Evolutionary conservation across 2,329 filamentous ascomycete genomes (phyloP), one percentile per base, ranked within the genome.

Genomic region (Penicillium sclerotigenum): DNA sequence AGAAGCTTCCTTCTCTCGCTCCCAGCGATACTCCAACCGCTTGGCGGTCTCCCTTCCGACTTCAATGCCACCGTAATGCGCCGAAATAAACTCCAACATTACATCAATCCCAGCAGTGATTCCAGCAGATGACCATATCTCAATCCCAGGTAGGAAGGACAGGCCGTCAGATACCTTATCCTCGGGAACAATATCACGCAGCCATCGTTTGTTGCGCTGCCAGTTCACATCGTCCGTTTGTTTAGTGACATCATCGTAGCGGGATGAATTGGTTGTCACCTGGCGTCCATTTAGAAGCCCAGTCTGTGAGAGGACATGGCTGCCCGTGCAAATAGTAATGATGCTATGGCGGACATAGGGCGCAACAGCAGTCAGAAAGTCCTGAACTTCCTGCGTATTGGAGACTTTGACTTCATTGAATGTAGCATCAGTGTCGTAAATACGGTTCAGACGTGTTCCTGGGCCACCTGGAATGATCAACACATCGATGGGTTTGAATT

Each of bases 91-190:
- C 33, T 55, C 52, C 26, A 55, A 22, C 52, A 51, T 55, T 7
- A 55, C 52, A 42, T 55, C 52, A n/a, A 55, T 55, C 18, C 52
- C 52, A 9, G 52, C 52, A 18, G 52, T 51, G 4, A 55, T 51
- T 16, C 52, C 52, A n/a, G 52, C 52, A 38, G 52, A 55, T 31
- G 52, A 45, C 52, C 52, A 55, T 4, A 55, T 51, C 26, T 55
- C 52, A 20, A 51, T 28, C 10, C 47, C 28, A 28, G 52, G 40
- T 13, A 22, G 38, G 26, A 55, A 31, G 7, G 33, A 26, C 14
- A 36, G 22, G 9, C 31, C 33, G 1, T 29, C 26, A 18, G 40
- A n/a, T 13, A 29, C 14, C 29, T 22, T 34, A 20, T 51, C 18
- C 5, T 37, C 13, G 2, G 52, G 47, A 10, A 55, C 13, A n/a